These are phyloP conservation scores for Nakaseomyces sp. DNA, from an alignment of 1,139 yeast genomes.

Conservation along the genomic window DNA sequence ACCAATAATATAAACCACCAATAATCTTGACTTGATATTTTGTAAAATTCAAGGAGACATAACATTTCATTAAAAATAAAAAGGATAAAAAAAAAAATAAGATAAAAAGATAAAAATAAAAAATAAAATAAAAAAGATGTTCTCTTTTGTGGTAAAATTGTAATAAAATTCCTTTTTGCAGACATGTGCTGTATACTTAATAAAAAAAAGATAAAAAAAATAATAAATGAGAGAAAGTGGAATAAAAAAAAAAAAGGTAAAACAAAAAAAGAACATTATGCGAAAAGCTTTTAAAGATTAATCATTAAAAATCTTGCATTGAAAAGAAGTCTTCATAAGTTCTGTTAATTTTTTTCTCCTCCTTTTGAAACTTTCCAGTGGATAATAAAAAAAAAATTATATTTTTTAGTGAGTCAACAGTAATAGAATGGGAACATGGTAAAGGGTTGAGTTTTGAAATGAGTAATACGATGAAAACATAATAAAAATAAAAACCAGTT, in stretches of 20 bases:
- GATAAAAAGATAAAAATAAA: neutral
- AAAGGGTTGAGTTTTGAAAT: neutral
- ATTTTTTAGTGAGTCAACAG: neutral
- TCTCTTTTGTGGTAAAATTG: neutral
- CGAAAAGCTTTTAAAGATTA: neutral
- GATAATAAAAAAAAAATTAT: constrained; percentile 2
- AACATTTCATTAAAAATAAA: neutral
- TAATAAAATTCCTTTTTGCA: constrained; percentile 3
- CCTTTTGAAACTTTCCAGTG: neutral
- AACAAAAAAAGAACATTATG: neutral
- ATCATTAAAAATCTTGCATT: neutral
- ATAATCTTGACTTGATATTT: too few species aligned
- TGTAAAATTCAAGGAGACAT: neutral
- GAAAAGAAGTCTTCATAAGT: neutral
- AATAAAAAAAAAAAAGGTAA: neutral
- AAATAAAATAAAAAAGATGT: neutral
- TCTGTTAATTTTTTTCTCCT: neutral
- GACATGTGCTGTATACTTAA: constrained; percentile 3
- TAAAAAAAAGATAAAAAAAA: constrained; percentile 1
- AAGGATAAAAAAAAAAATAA: neutral
- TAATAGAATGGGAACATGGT: neutral
- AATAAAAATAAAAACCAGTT: neutral
- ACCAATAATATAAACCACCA: too few species aligned
- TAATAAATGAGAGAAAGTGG: neutral
- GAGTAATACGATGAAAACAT: neutral